Evolutionary conservation across 495 filamentous ascomycete species (phyloP), one percentile per base, ranked within the genome.

Genomic region (Hyphodiscus hymeniophilus): DNA sequence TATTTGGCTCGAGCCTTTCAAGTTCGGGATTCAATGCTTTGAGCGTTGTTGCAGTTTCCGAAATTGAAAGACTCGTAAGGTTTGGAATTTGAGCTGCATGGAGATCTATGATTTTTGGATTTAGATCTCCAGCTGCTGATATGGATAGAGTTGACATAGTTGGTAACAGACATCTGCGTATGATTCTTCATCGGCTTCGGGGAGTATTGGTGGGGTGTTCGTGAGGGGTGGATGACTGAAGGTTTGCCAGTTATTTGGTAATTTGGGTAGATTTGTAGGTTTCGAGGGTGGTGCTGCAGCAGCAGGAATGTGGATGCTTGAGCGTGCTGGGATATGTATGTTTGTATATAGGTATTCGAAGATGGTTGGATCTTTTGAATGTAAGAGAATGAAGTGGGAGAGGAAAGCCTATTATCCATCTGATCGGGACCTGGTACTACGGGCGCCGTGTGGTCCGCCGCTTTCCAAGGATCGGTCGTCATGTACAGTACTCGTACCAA

Each of bases 91-190:
- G 50, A 38, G 15, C 41, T 53, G 38, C 44, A 44, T 26, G 48
- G 38, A 11, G 36, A 45, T 53, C 47, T 53, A 48, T 42, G 47
- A 42, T 45, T 44, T 53, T 51, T 46, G 18, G 42, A 41, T 51
- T 53, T 53, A 48, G 30, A 53, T 28, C 50, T 44, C 50, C 50
- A 53, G 15, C 44, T 47, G 50, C 44, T 48, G 41, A 53, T 53
- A 45, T 53, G 50, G 38, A 53, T 53, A 53, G 50, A 38, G 40
- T 53, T 39, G 50, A 53, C 50, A 53, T 53, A 53, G 15, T 53
- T 43, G 26, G 26, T 28, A 48, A 44, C 48, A 43, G 47, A 53
- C 50, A 53, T 53, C 50, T 53, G 50, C 50, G 50, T 53, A 48
- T 43, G 38, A 38, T 38, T 28, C 26, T 28, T 28, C 26, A 28